phyloP scores from a whole-genome alignment of 1,139 yeast species.

The Hyphopichia burtonii region DNA sequence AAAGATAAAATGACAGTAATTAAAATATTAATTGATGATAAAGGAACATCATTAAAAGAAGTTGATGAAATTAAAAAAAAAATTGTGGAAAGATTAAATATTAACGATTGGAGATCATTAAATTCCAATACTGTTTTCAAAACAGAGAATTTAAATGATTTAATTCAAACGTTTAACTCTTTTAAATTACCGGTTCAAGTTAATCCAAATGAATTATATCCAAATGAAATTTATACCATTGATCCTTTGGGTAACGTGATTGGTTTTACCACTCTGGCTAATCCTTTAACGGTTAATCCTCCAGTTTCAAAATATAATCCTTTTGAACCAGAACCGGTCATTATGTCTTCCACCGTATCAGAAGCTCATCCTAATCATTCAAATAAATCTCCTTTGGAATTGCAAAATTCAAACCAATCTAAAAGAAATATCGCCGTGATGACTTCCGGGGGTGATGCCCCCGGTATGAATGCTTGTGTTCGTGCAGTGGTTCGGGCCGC shows the following conservation, averaged over 20 bases:
- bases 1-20: neutral
- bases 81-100: neutral
- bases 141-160: constrained; percentile 29
- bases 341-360: constrained; percentile 9
- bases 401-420: constrained; percentile 3
- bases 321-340: constrained; percentile 4
- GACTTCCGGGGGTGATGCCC: constrained; percentile 90
- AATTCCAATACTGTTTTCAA: constrained; percentile 41
- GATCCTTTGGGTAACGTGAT: constrained; percentile 69
- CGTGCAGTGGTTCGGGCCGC: constrained; percentile 79
- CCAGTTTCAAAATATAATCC: constrained; percentile 27
- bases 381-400: constrained; percentile 7
- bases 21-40: neutral
- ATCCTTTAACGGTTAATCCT: constrained; percentile 57
- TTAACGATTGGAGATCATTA: constrained; percentile 52
- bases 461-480: constrained; percentile 83
- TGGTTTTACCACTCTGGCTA: constrained; percentile 62
- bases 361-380: constrained; percentile 12
- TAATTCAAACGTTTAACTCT: constrained; percentile 31
- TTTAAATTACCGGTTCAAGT: constrained; percentile 31
- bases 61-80: constrained; percentile 5
- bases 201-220: constrained; percentile 63
- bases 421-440: constrained; percentile 69
- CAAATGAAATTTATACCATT: constrained; percentile 63
- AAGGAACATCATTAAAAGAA: constrained; percentile 9